Evolutionary conservation across 2,329 filamentous ascomycete genomes (phyloP), one percentile per base, ranked within the genome.

Genomic region (Davidsoniella neocaledoniae): DNA sequence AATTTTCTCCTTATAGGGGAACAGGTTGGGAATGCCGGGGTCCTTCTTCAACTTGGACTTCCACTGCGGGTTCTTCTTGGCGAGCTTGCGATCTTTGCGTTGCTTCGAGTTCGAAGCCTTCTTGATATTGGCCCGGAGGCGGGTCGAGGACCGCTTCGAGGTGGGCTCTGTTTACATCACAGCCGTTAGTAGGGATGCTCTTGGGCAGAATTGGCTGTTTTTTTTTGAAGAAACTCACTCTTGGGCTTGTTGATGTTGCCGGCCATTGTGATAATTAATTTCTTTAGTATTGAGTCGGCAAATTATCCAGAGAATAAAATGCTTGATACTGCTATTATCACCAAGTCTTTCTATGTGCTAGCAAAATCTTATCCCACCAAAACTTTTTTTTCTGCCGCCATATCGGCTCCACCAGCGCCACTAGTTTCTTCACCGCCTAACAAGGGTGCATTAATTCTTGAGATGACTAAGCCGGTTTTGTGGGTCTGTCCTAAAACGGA

Each of bases 11-110:
- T 98, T 98, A 73, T 91, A 95, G 1, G 91, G 91, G 68, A 95
- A 98, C 36, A 95, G 69, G 62, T 96, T 98, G 39, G 91, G 91
- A 55, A 98, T 95, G 45, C 91, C 91, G 21, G 90, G 91, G 60
- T 98, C 91, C 70, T 96, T 98, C 77, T 95, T 96, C 57, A 94
- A 64, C 64, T 87, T 85, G 53, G 86, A 88, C 58, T 84, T 79
- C 87, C 91, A 96, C 85, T 94, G 79, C 33, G 91, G 90, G 65
- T 95, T 94, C 77, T 94, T 87, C 71, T 94, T 96, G 50, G 83
- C 86, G 51, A 79, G 72, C 72, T 94, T 96, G 62, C 80, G 82
- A 54, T 79, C 70, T 68, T 98, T 98, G 63, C 81, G 79, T 68
- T 94, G 86, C 72, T 98, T 98, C 55, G 85, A 81, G 40, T 77